Evolutionary conservation across 2,329 filamentous ascomycete genomes (phyloP).

Genomic region (Coniochaeta hoffmannii): DNA sequence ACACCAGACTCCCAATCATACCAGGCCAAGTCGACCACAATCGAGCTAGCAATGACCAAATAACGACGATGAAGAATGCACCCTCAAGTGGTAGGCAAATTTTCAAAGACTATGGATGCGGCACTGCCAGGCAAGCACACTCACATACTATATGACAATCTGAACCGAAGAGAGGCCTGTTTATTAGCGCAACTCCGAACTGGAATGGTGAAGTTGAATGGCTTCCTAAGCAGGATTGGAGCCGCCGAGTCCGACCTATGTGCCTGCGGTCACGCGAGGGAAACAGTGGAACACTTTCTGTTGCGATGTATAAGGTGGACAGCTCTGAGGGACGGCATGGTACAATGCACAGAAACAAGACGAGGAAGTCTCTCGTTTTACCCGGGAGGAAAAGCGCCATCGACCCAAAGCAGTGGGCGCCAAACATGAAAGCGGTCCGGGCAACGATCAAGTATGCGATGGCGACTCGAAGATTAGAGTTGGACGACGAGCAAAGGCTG

Average conservation of each 20-base stretch:
- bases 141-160: background rate
- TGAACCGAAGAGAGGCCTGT: slow-evolving; percentile 2
- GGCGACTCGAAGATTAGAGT: slow-evolving; percentile 7
- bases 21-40: background rate
- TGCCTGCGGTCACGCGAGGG: slow-evolving; percentile 4
- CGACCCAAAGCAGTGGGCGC: slow-evolving; percentile 7
- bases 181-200: slow-evolving; percentile 1
- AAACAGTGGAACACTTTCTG: slow-evolving; percentile 6
- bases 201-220: background rate
- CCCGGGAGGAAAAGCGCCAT: slow-evolving; percentile 7
- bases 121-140: background rate
- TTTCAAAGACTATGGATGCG: background rate
- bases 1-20: background rate
- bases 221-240: slow-evolving; percentile 1
- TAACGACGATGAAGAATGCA: background rate
- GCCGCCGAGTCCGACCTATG: slow-evolving; percentile 2
- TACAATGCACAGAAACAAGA: slow-evolving; percentile 4
- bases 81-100: background rate
- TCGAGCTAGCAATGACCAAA: slow-evolving; percentile 1
- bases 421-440: slow-evolving; percentile 8
- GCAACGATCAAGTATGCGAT: slow-evolving; percentile 9
- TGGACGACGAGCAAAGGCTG: slow-evolving; percentile 3
- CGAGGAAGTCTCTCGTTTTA: slow-evolving; percentile 4
- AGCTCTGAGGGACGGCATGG: slow-evolving; percentile 4
- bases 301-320: slow-evolving; percentile 6